Evolutionary conservation across 169 alveolate genomes (phyloP), one percentile per base, ranked within the genome.

Genomic region (Plasmodium berghei): DNA sequence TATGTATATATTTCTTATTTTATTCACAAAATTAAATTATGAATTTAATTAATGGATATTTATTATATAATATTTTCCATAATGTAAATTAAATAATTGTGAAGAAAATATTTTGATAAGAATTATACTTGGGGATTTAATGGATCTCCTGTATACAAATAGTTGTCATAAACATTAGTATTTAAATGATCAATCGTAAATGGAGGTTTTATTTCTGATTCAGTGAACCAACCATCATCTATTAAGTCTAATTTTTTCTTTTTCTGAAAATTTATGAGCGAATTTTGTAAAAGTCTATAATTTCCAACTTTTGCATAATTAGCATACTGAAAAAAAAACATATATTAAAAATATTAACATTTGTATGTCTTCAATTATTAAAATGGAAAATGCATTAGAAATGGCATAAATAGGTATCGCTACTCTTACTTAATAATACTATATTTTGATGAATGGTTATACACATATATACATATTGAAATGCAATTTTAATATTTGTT

Each of bases 141-240:
- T 18, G 95, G 95, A 34, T 94, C 96, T 18, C 96, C 96, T 24
- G 96, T 94, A 70, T 94, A 94, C 63, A 94, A 91, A 49, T 92
- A 92, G 48, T 94, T 87, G 48, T 90, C 87, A 54, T 80, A 86
- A 52, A 94, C 96, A 72, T 91, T 93, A 18, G 96, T 94, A 69
- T 92, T 94, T 14, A 90, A 62, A 73, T 94, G 93, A 49, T 87
- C 86, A 24, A 94, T 74, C 16, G 88, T 72, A 45, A 90, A 86
- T 16, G 93, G 93, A 54, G 96, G 96, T 55, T 89, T 83, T 10
- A 91, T 87, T 49, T 92, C 92, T 28, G 95, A 83, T 46, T 75
- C 87, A 20, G 72, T 70, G 58, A 92, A 94, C 95, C 95, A 94
- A 28, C 87, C 92, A 87, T 94, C 95, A 63, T 94, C 94, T 9